Evolutionary conservation across 768 basidiomycete species (phyloP).

Genomic region (Rhizopogon salebrosus): DNA sequence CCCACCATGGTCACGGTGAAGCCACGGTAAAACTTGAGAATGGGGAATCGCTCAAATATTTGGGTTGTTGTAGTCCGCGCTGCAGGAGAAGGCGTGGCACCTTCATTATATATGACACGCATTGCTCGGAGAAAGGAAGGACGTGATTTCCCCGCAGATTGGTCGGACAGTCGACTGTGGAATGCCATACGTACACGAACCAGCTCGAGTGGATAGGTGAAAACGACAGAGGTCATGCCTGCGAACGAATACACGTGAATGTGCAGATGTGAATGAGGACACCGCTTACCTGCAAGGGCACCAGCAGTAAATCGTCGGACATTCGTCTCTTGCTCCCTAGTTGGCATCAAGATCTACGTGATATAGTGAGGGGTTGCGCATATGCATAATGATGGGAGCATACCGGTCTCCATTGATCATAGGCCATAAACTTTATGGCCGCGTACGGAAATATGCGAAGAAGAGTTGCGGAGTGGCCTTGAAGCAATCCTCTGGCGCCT

Average conservation of each 20-base stretch:
- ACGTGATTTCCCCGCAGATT: conserved; percentile 25
- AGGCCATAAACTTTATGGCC: conserved; percentile 94
- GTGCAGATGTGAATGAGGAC: background rate
- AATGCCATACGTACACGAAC: conserved; percentile 96
- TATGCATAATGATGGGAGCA: conserved; percentile 14
- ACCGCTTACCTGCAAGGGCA: conserved; percentile 69
- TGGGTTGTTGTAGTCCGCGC: conserved; percentile 17
- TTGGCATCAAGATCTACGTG: conserved; percentile 78
- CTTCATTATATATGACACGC: conserved; percentile 67
- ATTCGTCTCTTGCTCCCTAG: conserved; percentile 71
- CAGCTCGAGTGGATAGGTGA: conserved; percentile 94
- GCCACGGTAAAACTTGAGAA: conserved; percentile 95
- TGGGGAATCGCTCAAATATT: conserved; percentile 56
- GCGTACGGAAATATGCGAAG: conserved; percentile 96
- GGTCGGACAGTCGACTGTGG: conserved; percentile 20
- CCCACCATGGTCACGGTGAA: conserved; percentile 88
- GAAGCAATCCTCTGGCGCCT: conserved; percentile 80
- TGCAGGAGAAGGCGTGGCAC: conserved; percentile 20
- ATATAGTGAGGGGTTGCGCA: background rate
- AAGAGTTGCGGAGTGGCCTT: conserved; percentile 95
- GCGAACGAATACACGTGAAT: background rate
- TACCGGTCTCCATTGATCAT: conserved; percentile 82
- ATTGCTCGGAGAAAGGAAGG: conserved; percentile 55
- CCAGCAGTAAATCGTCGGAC: conserved; percentile 79
- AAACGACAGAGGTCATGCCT: conserved; percentile 84